Evolutionary conservation across 495 filamentous ascomycete species (phyloP).

Genomic region (Xylaria castorea): DNA sequence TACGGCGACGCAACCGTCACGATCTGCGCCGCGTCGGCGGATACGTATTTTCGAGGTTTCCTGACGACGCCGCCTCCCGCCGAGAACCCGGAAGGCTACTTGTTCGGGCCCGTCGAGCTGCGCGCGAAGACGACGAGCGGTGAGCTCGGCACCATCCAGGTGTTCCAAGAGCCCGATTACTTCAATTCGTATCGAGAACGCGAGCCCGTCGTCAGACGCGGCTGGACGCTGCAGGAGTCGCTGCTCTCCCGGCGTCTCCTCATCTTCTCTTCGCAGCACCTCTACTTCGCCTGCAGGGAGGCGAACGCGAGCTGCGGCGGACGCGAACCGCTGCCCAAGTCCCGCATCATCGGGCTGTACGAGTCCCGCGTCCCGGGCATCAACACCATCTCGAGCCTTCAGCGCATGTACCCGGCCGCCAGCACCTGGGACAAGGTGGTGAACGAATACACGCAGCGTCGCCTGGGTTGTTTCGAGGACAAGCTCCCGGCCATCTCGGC

Average conservation of each 20-base stretch:
- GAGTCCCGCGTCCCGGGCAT: constrained; percentile 26
- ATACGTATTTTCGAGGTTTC: constrained; percentile 29
- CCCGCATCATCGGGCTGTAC: constrained; percentile 24
- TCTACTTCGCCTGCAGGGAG: constrained; percentile 31
- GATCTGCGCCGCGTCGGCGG: constrained; percentile 33
- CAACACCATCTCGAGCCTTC: constrained; percentile 27
- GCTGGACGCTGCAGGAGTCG: constrained; percentile 40
- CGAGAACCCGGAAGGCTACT: constrained; percentile 21
- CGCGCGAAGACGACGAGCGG: constrained; percentile 22
- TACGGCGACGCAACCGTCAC: constrained; percentile 33
- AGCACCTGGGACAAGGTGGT: constrained; percentile 28
- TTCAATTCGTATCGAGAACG: constrained; percentile 16
- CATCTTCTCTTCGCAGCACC: constrained; percentile 31
- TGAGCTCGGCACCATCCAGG: constrained; percentile 23
- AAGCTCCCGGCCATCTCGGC: constrained; percentile 35
- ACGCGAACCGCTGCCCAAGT: constrained; percentile 16
- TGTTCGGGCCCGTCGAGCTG: constrained; percentile 27
- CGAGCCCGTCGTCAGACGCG: constrained; percentile 31
- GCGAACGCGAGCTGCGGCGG: constrained; percentile 32
- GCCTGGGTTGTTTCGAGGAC: constrained; percentile 25
- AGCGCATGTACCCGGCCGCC: constrained; percentile 17
- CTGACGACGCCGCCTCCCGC: constrained; percentile 15
- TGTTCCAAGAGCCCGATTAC: constrained; percentile 15
- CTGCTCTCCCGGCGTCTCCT: constrained; percentile 35
- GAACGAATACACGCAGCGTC: constrained; percentile 25